These are phyloP conservation scores for Trametes polyzona DNA, from an alignment of 1,284 basidiomycete species.

Conservation along the genomic window DNA sequence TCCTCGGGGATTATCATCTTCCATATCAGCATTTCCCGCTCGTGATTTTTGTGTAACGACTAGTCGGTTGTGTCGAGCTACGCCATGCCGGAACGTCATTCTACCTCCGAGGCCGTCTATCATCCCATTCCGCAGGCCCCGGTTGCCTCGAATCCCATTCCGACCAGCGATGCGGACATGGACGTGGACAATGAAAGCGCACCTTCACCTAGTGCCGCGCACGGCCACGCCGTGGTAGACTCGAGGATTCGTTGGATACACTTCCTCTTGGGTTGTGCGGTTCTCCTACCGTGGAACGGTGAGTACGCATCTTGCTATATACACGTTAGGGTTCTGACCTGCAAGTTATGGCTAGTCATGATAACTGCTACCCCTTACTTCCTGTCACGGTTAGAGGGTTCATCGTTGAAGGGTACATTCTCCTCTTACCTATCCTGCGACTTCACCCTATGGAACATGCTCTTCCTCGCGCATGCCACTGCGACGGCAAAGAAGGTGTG, in stretches of 20 bases:
- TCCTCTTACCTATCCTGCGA: conserved; percentile 70
- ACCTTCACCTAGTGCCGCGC: conserved; percentile 25
- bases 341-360: conserved; percentile 48
- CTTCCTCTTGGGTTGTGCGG: conserved; percentile 73
- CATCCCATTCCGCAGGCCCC: conserved; percentile 35
- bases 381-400: conserved; percentile 60
- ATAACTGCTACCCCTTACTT: conserved; percentile 82
- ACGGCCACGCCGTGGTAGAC: conserved; percentile 35
- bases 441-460: conserved; percentile 66
- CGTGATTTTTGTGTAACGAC: too few relatives aligned
- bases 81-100: conserved; percentile 20
- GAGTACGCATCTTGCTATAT: conserved; percentile 5
- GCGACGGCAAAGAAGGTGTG: conserved; percentile 65
- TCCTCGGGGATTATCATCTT: not conserved
- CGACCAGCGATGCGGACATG: conserved; percentile 20
- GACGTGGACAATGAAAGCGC: conserved; percentile 44
- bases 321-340: not conserved
- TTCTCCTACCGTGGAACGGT: conserved; percentile 84
- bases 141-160: conserved; percentile 23
- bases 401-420: conserved; percentile 61
- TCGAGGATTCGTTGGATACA: conserved; percentile 60
- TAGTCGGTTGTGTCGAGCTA: too few relatives aligned
- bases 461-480: conserved; percentile 74
- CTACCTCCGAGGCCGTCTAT: conserved; percentile 31
- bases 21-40: not conserved